Conservation (phyloP, 306 rosid species). For the Quercus berberidifolia region DNA sequence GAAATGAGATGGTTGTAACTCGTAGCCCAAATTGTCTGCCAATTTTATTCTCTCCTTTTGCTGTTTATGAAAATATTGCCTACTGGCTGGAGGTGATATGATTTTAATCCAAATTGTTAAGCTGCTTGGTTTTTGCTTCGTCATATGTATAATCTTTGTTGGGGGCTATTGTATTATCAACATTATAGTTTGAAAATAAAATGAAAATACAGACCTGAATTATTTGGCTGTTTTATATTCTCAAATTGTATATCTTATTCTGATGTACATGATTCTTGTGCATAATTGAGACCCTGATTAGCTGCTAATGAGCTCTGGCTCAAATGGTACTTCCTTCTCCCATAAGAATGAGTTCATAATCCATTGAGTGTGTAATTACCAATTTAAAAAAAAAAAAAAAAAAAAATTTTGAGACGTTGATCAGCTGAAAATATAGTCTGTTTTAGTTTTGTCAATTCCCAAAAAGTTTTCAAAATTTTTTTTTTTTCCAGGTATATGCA, state of each 20-base stretch:
- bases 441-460: background rate
- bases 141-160: background rate
- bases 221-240: background rate
- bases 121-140: background rate
- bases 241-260: background rate
- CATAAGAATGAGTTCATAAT: too few species aligned
- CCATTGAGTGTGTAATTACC: too few species aligned
- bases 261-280: background rate
- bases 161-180: background rate
- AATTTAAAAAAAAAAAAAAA: too few species aligned
- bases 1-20: too few species aligned
- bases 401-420: background rate
- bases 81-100: background rate
- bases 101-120: background rate
- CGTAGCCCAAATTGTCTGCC: too few species aligned
- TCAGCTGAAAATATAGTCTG: background rate
- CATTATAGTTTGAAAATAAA: background rate
- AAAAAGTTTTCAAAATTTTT: slow-evolving; percentile 6
- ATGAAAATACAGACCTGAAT: background rate
- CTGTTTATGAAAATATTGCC: background rate
- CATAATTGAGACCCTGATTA: background rate
- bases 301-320: too few species aligned
- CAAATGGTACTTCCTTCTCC: too few species aligned
- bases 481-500: slow-evolving; percentile 73
- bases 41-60: too few species aligned